These are phyloP conservation scores for Atkinsonella texensis DNA, from an alignment of 2,329 filamentous ascomycete genomes.

Conservation along the genomic window DNA sequence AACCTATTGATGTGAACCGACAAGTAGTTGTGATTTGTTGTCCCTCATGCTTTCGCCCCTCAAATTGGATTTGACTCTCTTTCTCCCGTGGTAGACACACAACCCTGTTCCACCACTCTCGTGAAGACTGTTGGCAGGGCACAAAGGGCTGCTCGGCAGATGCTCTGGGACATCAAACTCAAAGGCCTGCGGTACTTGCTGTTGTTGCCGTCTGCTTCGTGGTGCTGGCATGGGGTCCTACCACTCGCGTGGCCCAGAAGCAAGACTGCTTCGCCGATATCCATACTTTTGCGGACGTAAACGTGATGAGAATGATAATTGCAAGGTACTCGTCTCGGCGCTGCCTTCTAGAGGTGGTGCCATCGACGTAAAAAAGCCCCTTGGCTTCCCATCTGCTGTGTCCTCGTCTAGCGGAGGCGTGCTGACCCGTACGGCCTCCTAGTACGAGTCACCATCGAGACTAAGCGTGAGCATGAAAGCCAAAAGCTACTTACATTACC, in stretches of 20 bases:
- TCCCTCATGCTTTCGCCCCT: neutral
- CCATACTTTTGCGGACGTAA: constrained; percentile 9
- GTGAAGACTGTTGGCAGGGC: constrained; percentile 34
- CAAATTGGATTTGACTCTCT: constrained; percentile 10
- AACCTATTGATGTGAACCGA: neutral
- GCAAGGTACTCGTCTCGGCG: neutral
- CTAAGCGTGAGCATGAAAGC: neutral
- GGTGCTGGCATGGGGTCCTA: constrained; percentile 21
- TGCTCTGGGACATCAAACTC: constrained; percentile 40
- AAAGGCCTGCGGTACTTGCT: constrained; percentile 18
- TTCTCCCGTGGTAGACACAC: constrained; percentile 38
- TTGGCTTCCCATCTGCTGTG: constrained; percentile 23
- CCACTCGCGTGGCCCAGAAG: constrained; percentile 21
- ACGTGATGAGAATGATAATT: constrained; percentile 1
- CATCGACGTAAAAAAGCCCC: constrained; percentile 32
- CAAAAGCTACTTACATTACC: constrained; percentile 18
- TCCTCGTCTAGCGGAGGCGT: constrained; percentile 33
- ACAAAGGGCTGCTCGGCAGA: constrained; percentile 37
- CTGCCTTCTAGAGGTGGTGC: constrained; percentile 14
- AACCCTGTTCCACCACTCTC: constrained; percentile 32
- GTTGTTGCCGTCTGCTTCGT: constrained; percentile 10
- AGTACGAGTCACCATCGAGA: neutral
- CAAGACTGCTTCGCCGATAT: constrained; percentile 12
- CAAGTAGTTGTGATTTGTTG: neutral
- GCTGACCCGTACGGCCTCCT: constrained; percentile 38